These are phyloP conservation scores for Suhomyces terraborum DNA, from an alignment of 1,139 yeast genomes.

Conservation along the genomic window DNA sequence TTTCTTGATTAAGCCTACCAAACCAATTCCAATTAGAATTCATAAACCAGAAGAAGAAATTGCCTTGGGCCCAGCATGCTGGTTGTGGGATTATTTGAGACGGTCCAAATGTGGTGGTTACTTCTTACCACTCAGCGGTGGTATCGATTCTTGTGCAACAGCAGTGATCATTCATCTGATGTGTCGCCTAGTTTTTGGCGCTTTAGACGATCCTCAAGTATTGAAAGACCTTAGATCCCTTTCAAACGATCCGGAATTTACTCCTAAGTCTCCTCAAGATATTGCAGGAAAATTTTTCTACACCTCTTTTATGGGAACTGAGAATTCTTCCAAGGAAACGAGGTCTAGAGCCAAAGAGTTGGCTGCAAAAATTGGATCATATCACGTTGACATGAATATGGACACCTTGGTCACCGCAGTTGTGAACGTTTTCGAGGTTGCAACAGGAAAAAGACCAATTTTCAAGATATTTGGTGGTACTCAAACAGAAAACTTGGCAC, in stretches of 20 bases:
- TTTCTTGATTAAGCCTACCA: conserved; percentile 64
- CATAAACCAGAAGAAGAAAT: conserved; percentile 93
- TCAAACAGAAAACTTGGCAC: conserved; percentile 83
- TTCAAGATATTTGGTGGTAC: conserved; percentile 94
- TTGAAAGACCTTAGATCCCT: conserved; percentile 69
- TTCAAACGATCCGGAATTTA: conserved; percentile 57
- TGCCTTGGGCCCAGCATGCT: conserved; percentile 97
- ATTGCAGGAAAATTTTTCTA: conserved; percentile 77
- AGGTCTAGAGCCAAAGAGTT: conserved; percentile 79
- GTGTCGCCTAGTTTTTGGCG: conserved; percentile 81
- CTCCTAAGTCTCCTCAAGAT: conserved; percentile 74
- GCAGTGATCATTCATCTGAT: conserved; percentile 91
- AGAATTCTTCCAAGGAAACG: conserved; percentile 86
- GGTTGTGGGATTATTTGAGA: conserved; percentile 98
- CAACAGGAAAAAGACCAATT: conserved; percentile 86
- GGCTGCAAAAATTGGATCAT: conserved; percentile 77
- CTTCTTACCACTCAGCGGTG: conserved; percentile 93
- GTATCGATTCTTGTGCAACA: conserved; percentile 97
- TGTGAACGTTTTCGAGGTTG: conserved; percentile 74
- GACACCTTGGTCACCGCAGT: conserved; percentile 79
- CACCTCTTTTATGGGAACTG: conserved; percentile 94
- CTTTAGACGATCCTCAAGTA: conserved; percentile 65
- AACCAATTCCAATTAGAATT: conserved; percentile 51
- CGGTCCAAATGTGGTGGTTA: conserved; percentile 88
- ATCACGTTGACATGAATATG: conserved; percentile 90